Evolutionary conservation across 257 asterid genomes (phyloP).

Genomic region (Fraxinus americana): DNA sequence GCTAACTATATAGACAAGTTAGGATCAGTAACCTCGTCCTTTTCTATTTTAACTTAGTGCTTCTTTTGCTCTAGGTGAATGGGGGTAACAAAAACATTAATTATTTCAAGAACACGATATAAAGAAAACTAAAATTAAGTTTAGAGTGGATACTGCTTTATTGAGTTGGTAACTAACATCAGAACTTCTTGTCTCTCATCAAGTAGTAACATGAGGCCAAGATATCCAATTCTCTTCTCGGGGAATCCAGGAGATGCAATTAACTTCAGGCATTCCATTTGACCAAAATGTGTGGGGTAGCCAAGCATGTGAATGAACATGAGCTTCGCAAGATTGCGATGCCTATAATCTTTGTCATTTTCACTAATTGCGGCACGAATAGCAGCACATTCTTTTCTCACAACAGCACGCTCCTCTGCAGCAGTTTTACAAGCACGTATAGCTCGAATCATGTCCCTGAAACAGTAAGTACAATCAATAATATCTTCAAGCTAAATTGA

Average conservation of each 20-base stretch:
- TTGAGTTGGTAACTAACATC: conserved; percentile 98
- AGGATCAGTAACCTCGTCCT: conserved; percentile 17
- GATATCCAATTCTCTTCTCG: conserved; percentile 98
- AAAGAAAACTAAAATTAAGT: conserved; percentile 16
- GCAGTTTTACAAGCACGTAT: conserved; percentile 99
- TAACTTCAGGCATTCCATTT: conserved; percentile 96
- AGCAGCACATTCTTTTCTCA: conserved; percentile 97
- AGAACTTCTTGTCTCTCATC: conserved; percentile 99
- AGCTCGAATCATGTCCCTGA: conserved; percentile 99
- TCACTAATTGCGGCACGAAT: conserved; percentile 94
- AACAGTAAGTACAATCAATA: conserved; percentile 1
- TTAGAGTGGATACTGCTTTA: conserved; percentile 82
- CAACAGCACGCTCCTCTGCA: conserved; percentile 97
- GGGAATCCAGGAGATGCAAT: conserved; percentile 99
- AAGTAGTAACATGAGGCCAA: conserved; percentile 96
- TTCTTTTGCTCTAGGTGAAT: conserved; percentile 16
- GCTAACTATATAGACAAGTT: conserved; percentile 17
- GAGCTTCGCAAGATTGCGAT: conserved; percentile 97
- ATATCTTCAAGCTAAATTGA: neutral
- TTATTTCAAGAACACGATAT: conserved; percentile 17
- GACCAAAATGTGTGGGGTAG: conserved; percentile 99
- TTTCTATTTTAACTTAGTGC: conserved; percentile 12
- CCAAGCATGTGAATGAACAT: conserved; percentile 99
- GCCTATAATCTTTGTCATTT: conserved; percentile 85
- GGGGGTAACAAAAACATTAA: conserved; percentile 16